Evolutionary conservation across 2,329 filamentous ascomycete species (phyloP).

Genomic region (Pestalotiopsis sp.): DNA sequence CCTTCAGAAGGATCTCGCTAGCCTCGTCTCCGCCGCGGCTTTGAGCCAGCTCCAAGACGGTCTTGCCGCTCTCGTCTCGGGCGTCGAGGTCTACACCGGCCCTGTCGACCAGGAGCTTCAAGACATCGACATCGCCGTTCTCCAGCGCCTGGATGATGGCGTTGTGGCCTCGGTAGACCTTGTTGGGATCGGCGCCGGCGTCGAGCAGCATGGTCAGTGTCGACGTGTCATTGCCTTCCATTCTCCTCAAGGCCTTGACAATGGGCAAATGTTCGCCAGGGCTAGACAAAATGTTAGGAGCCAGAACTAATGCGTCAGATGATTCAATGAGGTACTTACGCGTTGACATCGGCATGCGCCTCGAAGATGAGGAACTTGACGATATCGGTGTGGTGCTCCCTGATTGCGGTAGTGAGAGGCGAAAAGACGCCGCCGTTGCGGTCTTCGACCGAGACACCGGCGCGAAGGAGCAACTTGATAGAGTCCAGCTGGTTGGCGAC

Average conservation of each 20-base stretch:
- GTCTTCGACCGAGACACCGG: constrained; percentile 70
- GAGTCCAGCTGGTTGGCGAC: constrained; percentile 68
- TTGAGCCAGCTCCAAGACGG: constrained; percentile 59
- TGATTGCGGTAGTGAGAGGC: constrained; percentile 67
- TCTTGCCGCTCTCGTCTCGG: constrained; percentile 55
- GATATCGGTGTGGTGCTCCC: constrained; percentile 63
- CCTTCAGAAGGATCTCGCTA: constrained; percentile 44
- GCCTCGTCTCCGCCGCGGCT: constrained; percentile 63
- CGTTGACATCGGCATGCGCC: constrained; percentile 65
- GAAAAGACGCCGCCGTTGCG: constrained; percentile 75
- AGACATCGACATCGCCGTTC: constrained; percentile 59
- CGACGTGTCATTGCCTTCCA: constrained; percentile 56
- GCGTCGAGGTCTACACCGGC: constrained; percentile 53
- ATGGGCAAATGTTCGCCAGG: constrained; percentile 73
- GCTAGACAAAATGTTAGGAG: too few relatives aligned
- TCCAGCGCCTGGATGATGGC: constrained; percentile 67
- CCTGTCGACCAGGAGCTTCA: constrained; percentile 53
- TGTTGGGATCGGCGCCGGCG: constrained; percentile 69
- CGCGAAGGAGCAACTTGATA: constrained; percentile 65
- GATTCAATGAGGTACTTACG: constrained; percentile 21
- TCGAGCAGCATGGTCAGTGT: constrained; percentile 66
- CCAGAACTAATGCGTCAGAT: too few relatives aligned
- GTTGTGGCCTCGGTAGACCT: constrained; percentile 68
- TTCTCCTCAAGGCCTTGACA: constrained; percentile 68
- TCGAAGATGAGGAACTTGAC: constrained; percentile 57